Evolutionary conservation across 2,329 filamentous ascomycete species (phyloP).

Genomic region (Colletotrichum sp.): DNA sequence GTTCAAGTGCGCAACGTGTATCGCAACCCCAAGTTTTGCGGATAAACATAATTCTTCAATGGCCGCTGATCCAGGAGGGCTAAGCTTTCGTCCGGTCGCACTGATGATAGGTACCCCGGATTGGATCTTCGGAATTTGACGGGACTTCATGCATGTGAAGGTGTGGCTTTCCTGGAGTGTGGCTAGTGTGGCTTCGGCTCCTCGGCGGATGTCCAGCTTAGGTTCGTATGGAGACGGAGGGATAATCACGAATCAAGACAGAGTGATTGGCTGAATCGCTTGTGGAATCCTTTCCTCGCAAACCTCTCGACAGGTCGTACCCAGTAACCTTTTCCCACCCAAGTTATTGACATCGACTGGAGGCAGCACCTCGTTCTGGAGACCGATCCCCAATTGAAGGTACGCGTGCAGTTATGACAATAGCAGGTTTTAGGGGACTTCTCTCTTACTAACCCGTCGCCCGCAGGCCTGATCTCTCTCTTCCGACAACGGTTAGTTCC

Average conservation of each 20-base stretch:
- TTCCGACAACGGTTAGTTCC: conserved; percentile 10
- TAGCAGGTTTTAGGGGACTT: not conserved
- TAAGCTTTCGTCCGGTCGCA: conserved; percentile 14
- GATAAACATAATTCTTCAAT: not conserved
- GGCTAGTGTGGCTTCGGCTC: not conserved
- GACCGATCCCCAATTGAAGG: conserved; percentile 7
- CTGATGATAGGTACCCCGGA: conserved; percentile 10
- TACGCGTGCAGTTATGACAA: not conserved
- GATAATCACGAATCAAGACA: not conserved
- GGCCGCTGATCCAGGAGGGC: not conserved
- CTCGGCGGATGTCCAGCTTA: not conserved
- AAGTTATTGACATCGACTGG: conserved; percentile 8
- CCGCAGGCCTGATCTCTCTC: not conserved
- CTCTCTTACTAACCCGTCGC: not conserved
- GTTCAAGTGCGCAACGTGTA: not conserved
- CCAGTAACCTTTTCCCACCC: conserved; percentile 1
- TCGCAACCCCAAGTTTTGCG: not conserved
- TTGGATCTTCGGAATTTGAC: conserved; percentile 15
- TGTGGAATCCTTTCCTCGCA: not conserved
- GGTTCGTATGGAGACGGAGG: not conserved
- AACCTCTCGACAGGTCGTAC: not conserved
- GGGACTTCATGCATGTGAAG: conserved; percentile 3
- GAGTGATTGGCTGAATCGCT: not conserved
- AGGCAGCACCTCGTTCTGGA: conserved; percentile 19
- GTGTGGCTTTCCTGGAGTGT: not conserved